A percentile compares a stretch with the other conserved stretches of the same genome.
Evolutionary conservation across 192 early-diverging fungal species (phyloP).

Genomic region (Backusella parvicylindrica): DNA sequence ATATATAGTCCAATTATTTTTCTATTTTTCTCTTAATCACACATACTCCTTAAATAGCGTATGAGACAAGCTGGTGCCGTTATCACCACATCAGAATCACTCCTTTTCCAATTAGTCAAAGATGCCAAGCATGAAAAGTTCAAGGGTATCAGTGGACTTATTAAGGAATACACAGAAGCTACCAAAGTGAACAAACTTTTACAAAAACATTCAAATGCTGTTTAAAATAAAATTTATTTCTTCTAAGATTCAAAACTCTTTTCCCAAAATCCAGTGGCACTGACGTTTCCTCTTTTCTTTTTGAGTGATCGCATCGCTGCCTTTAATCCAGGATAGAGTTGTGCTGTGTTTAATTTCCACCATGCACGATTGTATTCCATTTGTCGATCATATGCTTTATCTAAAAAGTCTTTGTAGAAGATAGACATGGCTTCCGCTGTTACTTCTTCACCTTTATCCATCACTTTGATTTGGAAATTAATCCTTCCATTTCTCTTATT

Average conservation of each 20-base stretch:
- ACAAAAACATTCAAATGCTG: constrained; percentile 7
- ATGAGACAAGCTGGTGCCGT: constrained; percentile 65
- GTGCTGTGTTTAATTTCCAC: constrained; percentile 49
- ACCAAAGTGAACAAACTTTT: constrained; percentile 64
- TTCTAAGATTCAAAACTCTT: constrained; percentile 36
- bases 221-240: neutral
- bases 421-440: constrained; percentile 50
- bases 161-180: constrained; percentile 79
- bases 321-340: constrained; percentile 48
- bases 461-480: constrained; percentile 25
- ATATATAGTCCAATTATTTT: neutral
- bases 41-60: too few species aligned
- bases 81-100: constrained; percentile 74
- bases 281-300: neutral
- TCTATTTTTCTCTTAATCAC: too few species aligned
- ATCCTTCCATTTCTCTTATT: neutral
- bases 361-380: constrained; percentile 56
- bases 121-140: constrained; percentile 70
- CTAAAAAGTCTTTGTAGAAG: constrained; percentile 59
- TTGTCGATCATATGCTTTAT: constrained; percentile 53
- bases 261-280: constrained; percentile 33
- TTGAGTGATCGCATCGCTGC: constrained; percentile 30
- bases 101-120: constrained; percentile 67
- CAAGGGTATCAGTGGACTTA: constrained; percentile 69
- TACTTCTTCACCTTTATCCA: constrained; percentile 33